Percentiles rank a stretch among this genome's conserved stretches.
phyloP scores from a whole-genome alignment of 2,329 filamentous ascomycete species.

The Epichloe amarillans region DNA sequence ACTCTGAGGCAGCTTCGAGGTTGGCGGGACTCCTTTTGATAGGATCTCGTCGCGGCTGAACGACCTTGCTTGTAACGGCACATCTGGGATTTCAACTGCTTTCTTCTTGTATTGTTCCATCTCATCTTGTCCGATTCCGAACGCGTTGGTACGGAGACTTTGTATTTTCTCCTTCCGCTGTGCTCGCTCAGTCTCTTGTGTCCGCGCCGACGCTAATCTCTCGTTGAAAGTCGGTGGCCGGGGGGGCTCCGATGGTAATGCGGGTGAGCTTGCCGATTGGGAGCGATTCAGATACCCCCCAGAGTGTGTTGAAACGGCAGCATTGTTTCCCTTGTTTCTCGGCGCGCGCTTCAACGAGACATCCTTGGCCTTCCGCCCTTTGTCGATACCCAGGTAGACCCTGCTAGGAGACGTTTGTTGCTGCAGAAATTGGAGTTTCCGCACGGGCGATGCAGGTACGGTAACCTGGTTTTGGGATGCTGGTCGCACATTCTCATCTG shows the following conservation, averaged over 20 bases:
- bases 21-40: conserved; percentile 14
- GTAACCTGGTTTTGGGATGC: conserved; percentile 37
- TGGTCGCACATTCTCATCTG: conserved; percentile 10
- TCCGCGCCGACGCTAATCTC: conserved; percentile 59
- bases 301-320: conserved; percentile 9
- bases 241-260: conserved; percentile 16
- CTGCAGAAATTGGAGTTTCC: conserved; percentile 34
- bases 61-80: conserved; percentile 32
- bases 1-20: conserved; percentile 26
- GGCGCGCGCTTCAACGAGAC: conserved; percentile 70
- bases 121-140: conserved; percentile 42
- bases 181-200: conserved; percentile 36
- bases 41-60: conserved; percentile 54
- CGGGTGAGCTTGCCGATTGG: conserved; percentile 22
- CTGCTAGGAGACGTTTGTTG: conserved; percentile 64
- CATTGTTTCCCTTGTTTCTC: conserved; percentile 23
- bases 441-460: conserved; percentile 65
- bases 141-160: conserved; percentile 39
- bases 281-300: conserved; percentile 32
- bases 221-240: conserved; percentile 63
- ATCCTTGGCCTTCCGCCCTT: conserved; percentile 67
- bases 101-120: conserved; percentile 46
- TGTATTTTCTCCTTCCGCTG: conserved; percentile 40
- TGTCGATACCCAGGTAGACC: conserved; percentile 76
- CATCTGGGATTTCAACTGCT: conserved; percentile 40